Evolutionary conservation across 805 yeast species (phyloP).

Genomic region (Saccharomycopsis lassenensis): DNA sequence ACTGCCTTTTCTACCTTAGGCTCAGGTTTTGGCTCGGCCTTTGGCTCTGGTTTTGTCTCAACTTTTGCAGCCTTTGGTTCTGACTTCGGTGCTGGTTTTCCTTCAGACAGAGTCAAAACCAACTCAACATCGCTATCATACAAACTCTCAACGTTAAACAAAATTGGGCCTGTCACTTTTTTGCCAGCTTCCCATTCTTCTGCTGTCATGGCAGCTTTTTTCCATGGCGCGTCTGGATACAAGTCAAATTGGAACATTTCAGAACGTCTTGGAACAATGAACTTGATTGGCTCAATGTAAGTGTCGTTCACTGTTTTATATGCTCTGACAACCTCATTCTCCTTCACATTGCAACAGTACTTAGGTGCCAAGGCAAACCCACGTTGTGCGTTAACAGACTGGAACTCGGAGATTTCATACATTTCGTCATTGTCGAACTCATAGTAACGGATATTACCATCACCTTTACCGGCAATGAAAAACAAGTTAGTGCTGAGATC

Average conservation of each 20-base stretch:
- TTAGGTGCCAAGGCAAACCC: constrained; percentile 91
- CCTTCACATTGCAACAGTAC: constrained; percentile 62
- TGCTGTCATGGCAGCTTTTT: constrained; percentile 66
- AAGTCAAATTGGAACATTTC: constrained; percentile 90
- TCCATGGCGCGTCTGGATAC: constrained; percentile 83
- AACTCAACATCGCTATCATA: constrained; percentile 53
- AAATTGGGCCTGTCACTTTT: constrained; percentile 69
- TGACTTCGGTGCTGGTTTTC: constrained; percentile 17
- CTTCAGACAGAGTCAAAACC: constrained; percentile 12
- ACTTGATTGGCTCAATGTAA: constrained; percentile 81
- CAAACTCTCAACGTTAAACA: constrained; percentile 63
- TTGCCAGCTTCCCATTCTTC: constrained; percentile 75
- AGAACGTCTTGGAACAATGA: constrained; percentile 86
- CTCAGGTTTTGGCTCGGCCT: constrained; percentile 5
- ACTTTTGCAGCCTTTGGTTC: constrained; percentile 13
- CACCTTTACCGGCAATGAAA: constrained; percentile 94
- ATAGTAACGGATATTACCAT: constrained; percentile 90
- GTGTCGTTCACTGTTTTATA: constrained; percentile 85
- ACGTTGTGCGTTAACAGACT: constrained; percentile 87
- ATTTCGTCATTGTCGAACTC: constrained; percentile 74
- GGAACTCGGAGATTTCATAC: constrained; percentile 77
- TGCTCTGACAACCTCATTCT: constrained; percentile 73
- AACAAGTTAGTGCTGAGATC: constrained; percentile 74
- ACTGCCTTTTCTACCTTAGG: constrained; percentile 11
- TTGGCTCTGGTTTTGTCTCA: constrained; percentile 2